Conservation (phyloP, 352 stramenopile genomes). For the Thraustochytrium sp. region DNA sequence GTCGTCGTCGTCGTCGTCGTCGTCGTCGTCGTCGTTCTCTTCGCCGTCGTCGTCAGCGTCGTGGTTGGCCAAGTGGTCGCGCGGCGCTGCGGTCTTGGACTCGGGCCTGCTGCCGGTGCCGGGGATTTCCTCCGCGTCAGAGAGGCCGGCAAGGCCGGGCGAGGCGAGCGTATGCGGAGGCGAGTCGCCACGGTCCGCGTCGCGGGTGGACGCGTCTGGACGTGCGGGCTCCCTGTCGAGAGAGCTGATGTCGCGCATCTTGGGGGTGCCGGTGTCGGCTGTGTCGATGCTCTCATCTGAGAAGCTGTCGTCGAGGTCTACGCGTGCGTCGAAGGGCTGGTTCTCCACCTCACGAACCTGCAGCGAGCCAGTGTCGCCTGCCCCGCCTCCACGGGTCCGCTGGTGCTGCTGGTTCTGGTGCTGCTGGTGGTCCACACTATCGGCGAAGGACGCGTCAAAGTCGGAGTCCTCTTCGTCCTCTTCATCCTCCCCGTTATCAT, state of each 20-base stretch:
- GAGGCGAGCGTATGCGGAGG: constrained; percentile 8
- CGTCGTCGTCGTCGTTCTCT: constrained; percentile 51
- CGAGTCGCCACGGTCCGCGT: constrained; percentile 37
- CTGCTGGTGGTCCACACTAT: neutral
- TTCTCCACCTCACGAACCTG: constrained; percentile 47
- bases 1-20: neutral
- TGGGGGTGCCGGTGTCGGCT: constrained; percentile 56
- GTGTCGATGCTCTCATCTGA: constrained; percentile 74
- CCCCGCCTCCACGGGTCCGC: neutral
- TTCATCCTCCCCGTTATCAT: neutral
- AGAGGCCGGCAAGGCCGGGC: constrained; percentile 44
- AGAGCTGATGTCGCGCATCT: constrained; percentile 49
- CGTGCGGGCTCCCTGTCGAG: constrained; percentile 58
- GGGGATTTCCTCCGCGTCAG: constrained; percentile 38
- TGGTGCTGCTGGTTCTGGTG: neutral
- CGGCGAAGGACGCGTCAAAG: constrained; percentile 39
- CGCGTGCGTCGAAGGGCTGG: constrained; percentile 66
- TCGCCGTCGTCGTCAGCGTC: neutral
- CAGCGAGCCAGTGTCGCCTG: neutral
- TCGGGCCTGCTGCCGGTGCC: constrained; percentile 6
- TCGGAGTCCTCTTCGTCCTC: constrained; percentile 25
- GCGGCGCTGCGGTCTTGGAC: too few species aligned
- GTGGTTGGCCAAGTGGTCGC: too few species aligned
- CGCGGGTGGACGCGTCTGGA: constrained; percentile 62
- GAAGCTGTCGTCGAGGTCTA: constrained; percentile 66